phyloP scores from a whole-genome alignment of 1,284 basidiomycete species.

The Cutaneotrichosporon mucoides region DNA sequence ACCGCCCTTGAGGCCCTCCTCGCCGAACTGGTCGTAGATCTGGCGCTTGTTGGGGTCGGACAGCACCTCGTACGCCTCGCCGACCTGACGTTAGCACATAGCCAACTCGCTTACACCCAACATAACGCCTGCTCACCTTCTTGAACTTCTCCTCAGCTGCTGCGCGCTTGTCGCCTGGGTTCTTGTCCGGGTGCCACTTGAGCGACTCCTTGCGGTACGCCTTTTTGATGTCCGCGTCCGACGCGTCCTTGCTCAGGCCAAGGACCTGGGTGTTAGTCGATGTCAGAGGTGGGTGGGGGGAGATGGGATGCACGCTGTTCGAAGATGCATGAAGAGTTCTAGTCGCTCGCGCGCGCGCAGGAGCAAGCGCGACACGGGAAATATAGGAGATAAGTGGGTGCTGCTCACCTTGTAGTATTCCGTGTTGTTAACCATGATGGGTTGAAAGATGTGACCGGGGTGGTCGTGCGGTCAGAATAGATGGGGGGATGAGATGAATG shows the following conservation, averaged over 20 bases:
- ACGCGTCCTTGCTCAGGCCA: conserved; percentile 67
- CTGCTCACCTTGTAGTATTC: conserved; percentile 43
- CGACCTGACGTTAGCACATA: conserved; percentile 58
- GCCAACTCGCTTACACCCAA: no score
- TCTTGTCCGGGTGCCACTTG: conserved; percentile 91
- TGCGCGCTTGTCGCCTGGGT: conserved; percentile 54
- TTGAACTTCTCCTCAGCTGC: conserved; percentile 88
- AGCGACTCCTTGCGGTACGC: conserved; percentile 60
- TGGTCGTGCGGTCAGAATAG: background rate
- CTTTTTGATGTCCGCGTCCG: conserved; percentile 77
- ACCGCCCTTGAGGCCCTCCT: conserved; percentile 80
- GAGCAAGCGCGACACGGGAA: no score
- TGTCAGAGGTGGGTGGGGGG: background rate
- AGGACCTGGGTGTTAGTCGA: conserved; percentile 49
- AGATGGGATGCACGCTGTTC: background rate
- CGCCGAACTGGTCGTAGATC: conserved; percentile 92
- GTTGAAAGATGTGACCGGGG: background rate
- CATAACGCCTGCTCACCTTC: conserved; percentile 70
- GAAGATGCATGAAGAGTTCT: no score
- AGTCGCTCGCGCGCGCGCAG: no score
- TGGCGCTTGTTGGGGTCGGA: conserved; percentile 84
- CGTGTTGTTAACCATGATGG: conserved; percentile 44
- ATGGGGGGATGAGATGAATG: background rate
- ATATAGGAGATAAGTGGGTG: background rate
- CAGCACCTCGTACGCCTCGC: conserved; percentile 95